Evolutionary conservation across 306 rosid genomes (phyloP), one percentile per base, ranked within the genome.

Genomic region (Cucumis cinereus): DNA sequence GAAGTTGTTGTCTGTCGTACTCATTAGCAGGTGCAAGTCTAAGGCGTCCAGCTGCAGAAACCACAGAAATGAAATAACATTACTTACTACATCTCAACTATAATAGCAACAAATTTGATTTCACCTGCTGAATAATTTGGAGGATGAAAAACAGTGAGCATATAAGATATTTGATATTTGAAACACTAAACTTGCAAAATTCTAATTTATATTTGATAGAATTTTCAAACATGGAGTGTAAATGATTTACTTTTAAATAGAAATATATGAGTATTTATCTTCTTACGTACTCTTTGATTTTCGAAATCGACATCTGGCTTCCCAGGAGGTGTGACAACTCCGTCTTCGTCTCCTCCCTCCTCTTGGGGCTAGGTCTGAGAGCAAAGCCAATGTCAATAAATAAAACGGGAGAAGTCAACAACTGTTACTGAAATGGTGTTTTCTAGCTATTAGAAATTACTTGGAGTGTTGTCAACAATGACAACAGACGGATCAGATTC

Each of bases 11-110:
- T 85, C 61, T 83, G 78, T 90, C 92, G 38, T 78, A 81, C 77
- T 92, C 96, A 84, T 36, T 84, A 26, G 83, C 98, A 75, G 99
- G 88, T 45, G 90, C 98, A 86, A 95, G 96, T 86, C 82, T 90
- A 77, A 90, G 23, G 14, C 88, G 96, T 72, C 87, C 76, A 88
- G 81, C 99, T 95, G 41, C 35, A 81, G 76, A 73, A 74, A 74
- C 70, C 80, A 73, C n/a, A 41, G 75, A 22, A 63, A 77, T 28
- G 0, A 76, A 58, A 73, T 38, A 45, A 73, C 20, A 80, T 20
- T 45, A 45, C 74, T 70, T 7, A 14, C 57, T 4, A 22, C 54
- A 43, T 11, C 35, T 68, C 54, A 68, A 41, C n/a, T 10, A n/a
- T 41, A 68, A 68, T 23, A 68, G 54, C 35, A 69, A 69, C 30